Base-by-base conservation (phyloP, 495 filamentous ascomycete genomes). In the Podospora pseudocomata region DNA sequence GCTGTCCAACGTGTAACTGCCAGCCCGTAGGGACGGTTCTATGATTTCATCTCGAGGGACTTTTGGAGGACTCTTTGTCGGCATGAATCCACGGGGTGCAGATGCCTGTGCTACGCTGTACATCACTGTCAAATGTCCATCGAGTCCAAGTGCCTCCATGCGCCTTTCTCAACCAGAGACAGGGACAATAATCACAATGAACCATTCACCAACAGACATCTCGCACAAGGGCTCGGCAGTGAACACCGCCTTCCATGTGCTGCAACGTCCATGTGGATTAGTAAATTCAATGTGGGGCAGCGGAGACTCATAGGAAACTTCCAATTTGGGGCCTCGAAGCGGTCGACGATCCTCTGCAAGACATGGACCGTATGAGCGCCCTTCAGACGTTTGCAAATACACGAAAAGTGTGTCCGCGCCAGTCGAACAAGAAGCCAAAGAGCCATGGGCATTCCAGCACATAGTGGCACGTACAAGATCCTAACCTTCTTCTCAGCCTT, bases 1-100 rank as follows among this genome's bases (percentile, higher is more conserved):
- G 27, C 44, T 32, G 34, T 39, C n/a, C 30, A 63, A n/a, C 34
- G 23, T 23, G 28, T 26, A 19, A 49, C 59, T 71, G 66, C 60
- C 57, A 49, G 39, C 13, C 39, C 39, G 39, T 49, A 49, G 39
- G 39, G 13, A 0, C 39, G 39, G 39, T 13, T 16, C 39, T 13
- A 49, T 49, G 39, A 49, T 49, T 16, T 49, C 39, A 49, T 49
- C 39, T 49, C 39, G 39, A 49, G 39, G 39, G 39, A 49, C 39
- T 49, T 49, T 49, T 49, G 39, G 39, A 49, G 5, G 39, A 49
- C 39, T 49, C 39, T 49, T 49, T 49, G 39, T 49, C 39, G 39
- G 39, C 39, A 49, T 49, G 39, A 49, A 49, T 49, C 15, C 15
- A 49, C 39, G 39, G 39, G 39, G 39, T 18, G 39, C 39, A 49